These are phyloP conservation scores for Melanogaster broomeanus DNA, from an alignment of 768 basidiomycete species.

Conservation along the genomic window DNA sequence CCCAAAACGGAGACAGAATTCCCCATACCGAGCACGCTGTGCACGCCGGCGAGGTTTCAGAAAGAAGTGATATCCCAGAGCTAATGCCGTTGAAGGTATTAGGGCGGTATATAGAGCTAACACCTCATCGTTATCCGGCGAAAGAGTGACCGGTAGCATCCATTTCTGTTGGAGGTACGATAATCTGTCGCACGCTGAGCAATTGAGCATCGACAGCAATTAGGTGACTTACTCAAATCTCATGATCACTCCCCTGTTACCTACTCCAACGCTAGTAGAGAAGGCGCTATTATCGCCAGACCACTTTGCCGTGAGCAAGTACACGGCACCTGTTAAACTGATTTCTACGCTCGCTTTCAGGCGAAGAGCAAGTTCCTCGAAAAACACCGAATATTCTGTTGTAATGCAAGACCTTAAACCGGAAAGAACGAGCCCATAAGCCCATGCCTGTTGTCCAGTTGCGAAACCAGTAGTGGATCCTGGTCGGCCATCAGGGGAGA, in stretches of 20 bases:
- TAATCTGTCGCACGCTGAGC: conserved; percentile 39
- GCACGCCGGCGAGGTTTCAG: conserved; percentile 56
- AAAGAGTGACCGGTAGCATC: conserved; percentile 57
- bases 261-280: conserved; percentile 45
- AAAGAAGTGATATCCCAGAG: conserved; percentile 57
- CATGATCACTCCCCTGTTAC: conserved; percentile 49
- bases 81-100: conserved; percentile 54
- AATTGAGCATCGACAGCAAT: conserved; percentile 13
- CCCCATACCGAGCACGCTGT: conserved; percentile 52
- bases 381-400: conserved; percentile 51
- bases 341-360: conserved; percentile 51
- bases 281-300: conserved; percentile 44
- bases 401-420: conserved; percentile 49
- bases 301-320: conserved; percentile 52
- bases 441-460: conserved; percentile 46
- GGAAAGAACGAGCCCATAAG: conserved; percentile 49
- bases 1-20: conserved; percentile 9
- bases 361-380: conserved; percentile 57
- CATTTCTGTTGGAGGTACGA: conserved; percentile 59
- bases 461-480: conserved; percentile 57
- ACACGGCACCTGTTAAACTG: conserved; percentile 46
- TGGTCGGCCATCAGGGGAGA: conserved; percentile 29
- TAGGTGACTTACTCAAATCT: conserved; percentile 49
- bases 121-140: conserved; percentile 46
- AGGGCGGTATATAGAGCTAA: conserved; percentile 54